A percentile compares a stretch with the other conserved stretches of the same genome.
Conservation (phyloP, 75 land plant species). For the Adiantum capillusveneris region DNA sequence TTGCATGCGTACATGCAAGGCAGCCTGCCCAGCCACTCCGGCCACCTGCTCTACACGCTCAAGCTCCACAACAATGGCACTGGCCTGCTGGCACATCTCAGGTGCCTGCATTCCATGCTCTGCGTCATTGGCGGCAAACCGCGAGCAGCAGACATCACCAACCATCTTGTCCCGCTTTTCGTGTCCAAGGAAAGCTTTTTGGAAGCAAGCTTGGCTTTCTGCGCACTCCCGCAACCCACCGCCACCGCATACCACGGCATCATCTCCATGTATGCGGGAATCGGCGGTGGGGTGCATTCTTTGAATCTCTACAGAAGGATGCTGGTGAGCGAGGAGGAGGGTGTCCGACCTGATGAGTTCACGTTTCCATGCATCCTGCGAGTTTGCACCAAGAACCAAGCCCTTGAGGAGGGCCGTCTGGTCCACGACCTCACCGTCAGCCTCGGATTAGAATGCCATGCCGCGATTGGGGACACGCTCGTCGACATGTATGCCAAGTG, state of each 20-base stretch:
- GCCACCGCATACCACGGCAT: background rate
- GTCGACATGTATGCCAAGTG: constrained; percentile 18
- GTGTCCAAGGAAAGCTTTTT: background rate
- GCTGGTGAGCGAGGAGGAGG: constrained; percentile 3
- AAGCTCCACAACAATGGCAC: too few relatives aligned
- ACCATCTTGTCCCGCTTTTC: too few relatives aligned
- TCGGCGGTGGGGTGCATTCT: background rate
- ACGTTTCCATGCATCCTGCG: constrained; percentile 10
- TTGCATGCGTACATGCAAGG: too few relatives aligned
- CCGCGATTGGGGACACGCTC: constrained; percentile 7
- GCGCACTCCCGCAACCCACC: background rate
- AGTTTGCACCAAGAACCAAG: background rate
- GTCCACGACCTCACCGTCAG: constrained; percentile 9
- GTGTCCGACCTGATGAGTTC: constrained; percentile 5
- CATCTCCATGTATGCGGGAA: constrained; percentile 1
- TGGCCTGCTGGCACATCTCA: too few relatives aligned
- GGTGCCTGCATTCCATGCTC: too few relatives aligned
- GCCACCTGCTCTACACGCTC: too few relatives aligned
- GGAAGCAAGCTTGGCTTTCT: background rate
- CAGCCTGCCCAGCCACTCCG: too few relatives aligned
- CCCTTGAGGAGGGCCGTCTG: background rate
- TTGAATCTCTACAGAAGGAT: constrained; percentile 6
- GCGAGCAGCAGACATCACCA: too few relatives aligned
- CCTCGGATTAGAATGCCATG: constrained; percentile 14
- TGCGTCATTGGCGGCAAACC: too few relatives aligned